A percentile compares a stretch with the other conserved stretches of the same genome.
These are phyloP conservation scores for Trypanosoma platydactyli DNA, from an alignment of 208 protist species.

Conservation along the genomic window DNA sequence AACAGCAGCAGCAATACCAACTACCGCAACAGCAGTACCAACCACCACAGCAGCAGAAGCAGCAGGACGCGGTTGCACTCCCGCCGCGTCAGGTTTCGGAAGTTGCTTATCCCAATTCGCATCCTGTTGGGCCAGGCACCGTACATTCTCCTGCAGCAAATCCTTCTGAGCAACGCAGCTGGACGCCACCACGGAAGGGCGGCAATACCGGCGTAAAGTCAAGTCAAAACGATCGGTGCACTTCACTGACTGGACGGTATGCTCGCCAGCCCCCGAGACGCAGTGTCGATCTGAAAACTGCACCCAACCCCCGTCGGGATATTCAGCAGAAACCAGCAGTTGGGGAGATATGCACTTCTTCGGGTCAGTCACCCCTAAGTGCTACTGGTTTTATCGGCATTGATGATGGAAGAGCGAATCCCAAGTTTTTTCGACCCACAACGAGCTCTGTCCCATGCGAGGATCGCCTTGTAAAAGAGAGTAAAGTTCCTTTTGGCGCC, in stretches of 20 bases:
- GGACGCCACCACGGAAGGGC: not conserved
- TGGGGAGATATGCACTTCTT: constrained; percentile 46
- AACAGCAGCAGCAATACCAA: constrained; percentile 12
- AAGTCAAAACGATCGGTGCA: not conserved
- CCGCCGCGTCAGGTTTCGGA: constrained; percentile 2
- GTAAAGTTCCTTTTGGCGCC: constrained; percentile 73
- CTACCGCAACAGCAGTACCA: constrained; percentile 11
- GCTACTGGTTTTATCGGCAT: constrained; percentile 71
- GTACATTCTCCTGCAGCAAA: not conserved
- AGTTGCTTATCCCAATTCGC: too few species aligned
- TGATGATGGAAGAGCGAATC: constrained; percentile 88
- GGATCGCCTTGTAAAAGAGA: constrained; percentile 70
- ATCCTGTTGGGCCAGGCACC: too few species aligned
- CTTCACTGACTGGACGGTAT: constrained; percentile 6
- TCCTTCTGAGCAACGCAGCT: not conserved
- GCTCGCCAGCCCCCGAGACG: constrained; percentile 42
- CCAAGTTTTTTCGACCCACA: constrained; percentile 90
- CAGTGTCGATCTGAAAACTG: constrained; percentile 47
- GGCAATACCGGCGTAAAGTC: not conserved
- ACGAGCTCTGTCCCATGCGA: constrained; percentile 52
- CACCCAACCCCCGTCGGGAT: constrained; percentile 60
- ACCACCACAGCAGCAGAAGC: constrained; percentile 16
- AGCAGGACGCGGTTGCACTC: constrained; percentile 2
- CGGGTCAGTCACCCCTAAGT: constrained; percentile 65
- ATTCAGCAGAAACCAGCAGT: constrained; percentile 25